Evolutionary conservation across 768 basidiomycete species (phyloP).

Genomic region (Boletus subparvulus): DNA sequence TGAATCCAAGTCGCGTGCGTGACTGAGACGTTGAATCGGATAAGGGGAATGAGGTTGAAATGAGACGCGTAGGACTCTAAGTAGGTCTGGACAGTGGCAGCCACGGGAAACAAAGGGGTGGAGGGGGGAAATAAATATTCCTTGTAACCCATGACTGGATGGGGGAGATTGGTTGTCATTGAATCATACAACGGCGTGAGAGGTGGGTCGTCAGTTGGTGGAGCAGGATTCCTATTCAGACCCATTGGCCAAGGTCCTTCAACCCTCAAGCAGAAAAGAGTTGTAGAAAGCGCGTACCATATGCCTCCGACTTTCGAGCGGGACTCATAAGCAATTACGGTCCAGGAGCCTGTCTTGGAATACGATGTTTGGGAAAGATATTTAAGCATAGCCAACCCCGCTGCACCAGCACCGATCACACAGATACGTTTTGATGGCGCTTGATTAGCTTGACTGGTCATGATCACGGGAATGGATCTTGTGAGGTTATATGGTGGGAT

Average conservation of each 20-base stretch:
- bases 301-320: constrained; percentile 69
- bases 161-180: constrained; percentile 79
- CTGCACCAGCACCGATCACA: constrained; percentile 75
- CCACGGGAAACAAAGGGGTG: constrained; percentile 68
- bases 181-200: constrained; percentile 75
- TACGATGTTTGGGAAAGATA: constrained; percentile 58
- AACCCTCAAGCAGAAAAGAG: not conserved
- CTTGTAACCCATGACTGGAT: constrained; percentile 71
- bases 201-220: constrained; percentile 51
- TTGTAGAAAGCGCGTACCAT: constrained; percentile 50
- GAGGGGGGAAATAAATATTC: constrained; percentile 67
- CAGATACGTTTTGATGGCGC: constrained; percentile 48
- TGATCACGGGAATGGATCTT: not conserved
- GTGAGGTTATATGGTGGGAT: not conserved
- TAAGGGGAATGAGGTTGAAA: constrained; percentile 59
- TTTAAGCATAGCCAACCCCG: constrained; percentile 70
- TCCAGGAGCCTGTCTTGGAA: constrained; percentile 61
- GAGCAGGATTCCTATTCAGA: constrained; percentile 52
- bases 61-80: constrained; percentile 62
- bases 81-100: constrained; percentile 64
- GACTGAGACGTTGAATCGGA: constrained; percentile 64
- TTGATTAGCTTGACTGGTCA: constrained; percentile 6
- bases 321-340: constrained; percentile 60
- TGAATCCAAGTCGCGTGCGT: constrained; percentile 41
- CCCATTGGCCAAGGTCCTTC: not conserved